These are phyloP conservation scores for Basidiobolus meristosporus DNA, from an alignment of 371 early-diverging fungal genomes.

Conservation along the genomic window DNA sequence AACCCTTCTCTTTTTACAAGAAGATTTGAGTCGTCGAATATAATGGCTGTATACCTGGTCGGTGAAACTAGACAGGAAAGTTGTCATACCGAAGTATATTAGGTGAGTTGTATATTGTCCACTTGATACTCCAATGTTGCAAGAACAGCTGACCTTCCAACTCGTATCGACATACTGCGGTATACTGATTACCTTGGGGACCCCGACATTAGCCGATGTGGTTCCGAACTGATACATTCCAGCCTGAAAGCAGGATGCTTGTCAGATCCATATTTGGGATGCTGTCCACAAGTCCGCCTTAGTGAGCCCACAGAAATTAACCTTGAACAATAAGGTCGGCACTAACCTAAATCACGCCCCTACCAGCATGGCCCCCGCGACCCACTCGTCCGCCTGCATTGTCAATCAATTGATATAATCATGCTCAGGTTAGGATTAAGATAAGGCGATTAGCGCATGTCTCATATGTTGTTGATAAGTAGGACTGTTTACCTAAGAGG, in stretches of 20 bases:
- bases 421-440: too few relatives aligned
- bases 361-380: constrained; percentile 31
- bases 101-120: constrained; percentile 29
- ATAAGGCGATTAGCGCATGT: too few relatives aligned
- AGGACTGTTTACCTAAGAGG: too few relatives aligned
- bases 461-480: too few relatives aligned
- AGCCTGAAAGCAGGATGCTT: constrained; percentile 44
- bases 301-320: constrained; percentile 33
- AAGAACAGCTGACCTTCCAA: background rate
- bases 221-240: constrained; percentile 13
- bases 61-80: constrained; percentile 16
- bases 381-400: constrained; percentile 20
- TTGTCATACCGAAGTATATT: constrained; percentile 27
- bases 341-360: constrained; percentile 19
- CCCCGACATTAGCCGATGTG: too few relatives aligned
- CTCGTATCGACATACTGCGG: background rate
- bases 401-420: constrained; percentile 17
- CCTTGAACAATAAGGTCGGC: constrained; percentile 33
- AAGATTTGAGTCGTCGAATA: background rate
- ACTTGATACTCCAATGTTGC: constrained; percentile 24
- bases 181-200: too few relatives aligned
- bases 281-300: constrained; percentile 25
- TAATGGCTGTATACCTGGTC: constrained; percentile 25
- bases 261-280: constrained; percentile 39
- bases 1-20: background rate